Evolutionary conservation across 768 basidiomycete species (phyloP).

Genomic region (Galerina marginata): DNA sequence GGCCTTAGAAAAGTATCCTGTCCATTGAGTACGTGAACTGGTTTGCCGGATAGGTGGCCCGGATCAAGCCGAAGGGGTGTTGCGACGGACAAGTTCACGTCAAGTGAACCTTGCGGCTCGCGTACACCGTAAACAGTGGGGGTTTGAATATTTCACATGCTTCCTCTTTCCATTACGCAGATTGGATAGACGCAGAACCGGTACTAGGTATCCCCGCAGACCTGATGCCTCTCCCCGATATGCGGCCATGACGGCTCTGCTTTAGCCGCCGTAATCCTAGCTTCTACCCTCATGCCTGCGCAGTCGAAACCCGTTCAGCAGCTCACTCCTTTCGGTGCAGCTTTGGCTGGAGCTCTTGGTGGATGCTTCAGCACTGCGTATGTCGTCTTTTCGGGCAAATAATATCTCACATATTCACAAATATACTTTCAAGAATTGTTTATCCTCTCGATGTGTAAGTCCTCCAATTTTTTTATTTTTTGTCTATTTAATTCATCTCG

Average conservation of each 20-base stretch:
- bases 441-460: conserved; percentile 95
- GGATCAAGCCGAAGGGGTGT: no score
- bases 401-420: conserved; percentile 1
- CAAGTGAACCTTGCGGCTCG: no score
- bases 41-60: no score
- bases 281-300: conserved; percentile 43
- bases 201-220: conserved; percentile 25
- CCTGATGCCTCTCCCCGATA: conserved; percentile 11
- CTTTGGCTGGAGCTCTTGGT: conserved; percentile 91
- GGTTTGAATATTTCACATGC: conserved; percentile 9
- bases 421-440: conserved; percentile 62
- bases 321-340: conserved; percentile 87
- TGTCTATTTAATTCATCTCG: neutral
- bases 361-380: conserved; percentile 94
- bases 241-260: conserved; percentile 21
- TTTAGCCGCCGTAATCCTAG: conserved; percentile 16
- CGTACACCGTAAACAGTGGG: no score
- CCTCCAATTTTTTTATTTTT: conserved; percentile 11
- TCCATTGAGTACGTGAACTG: no score
- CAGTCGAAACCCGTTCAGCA: conserved; percentile 64
- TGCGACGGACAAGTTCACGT: no score
- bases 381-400: conserved; percentile 37
- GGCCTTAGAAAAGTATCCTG: no score
- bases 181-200: conserved; percentile 12
- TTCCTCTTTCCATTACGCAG: conserved; percentile 4